phyloP scores from a whole-genome alignment of 164 flowering plant genomes.

The Vitis amurensis region DNA sequence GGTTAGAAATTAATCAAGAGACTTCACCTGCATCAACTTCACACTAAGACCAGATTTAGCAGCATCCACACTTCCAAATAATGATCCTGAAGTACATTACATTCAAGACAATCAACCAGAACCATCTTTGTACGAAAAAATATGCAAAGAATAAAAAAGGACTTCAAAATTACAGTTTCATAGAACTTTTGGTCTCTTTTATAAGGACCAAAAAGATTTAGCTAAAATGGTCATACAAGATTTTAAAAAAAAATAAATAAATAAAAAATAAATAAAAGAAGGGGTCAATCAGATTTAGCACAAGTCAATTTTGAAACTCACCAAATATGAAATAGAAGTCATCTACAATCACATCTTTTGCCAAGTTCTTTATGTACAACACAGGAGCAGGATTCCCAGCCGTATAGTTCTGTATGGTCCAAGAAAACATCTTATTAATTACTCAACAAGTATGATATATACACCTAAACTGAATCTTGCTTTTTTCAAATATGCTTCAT shows the following conservation, averaged over 20 bases:
- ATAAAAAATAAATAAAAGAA: not conserved
- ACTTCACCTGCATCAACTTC: constrained; percentile 91
- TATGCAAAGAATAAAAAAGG: not conserved
- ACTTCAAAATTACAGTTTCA: constrained; percentile 1
- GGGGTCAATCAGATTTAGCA: not conserved
- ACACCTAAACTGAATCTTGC: not conserved
- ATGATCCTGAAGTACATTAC: constrained; percentile 56
- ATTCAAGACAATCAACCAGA: constrained; percentile 6
- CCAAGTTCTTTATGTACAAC: constrained; percentile 88
- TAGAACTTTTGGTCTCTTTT: not conserved
- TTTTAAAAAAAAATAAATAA: too few relatives aligned
- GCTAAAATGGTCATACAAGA: too few relatives aligned
- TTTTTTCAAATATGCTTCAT: not conserved
- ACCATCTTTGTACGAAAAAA: not conserved
- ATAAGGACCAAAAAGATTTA: too few relatives aligned
- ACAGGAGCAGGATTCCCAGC: constrained; percentile 82
- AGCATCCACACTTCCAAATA: constrained; percentile 70
- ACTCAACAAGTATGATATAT: not conserved
- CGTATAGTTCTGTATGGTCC: constrained; percentile 68
- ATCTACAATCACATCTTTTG: constrained; percentile 80
- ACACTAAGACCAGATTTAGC: constrained; percentile 61
- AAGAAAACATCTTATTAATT: not conserved
- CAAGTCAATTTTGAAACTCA: constrained; percentile 26
- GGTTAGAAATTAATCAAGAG: constrained; percentile 1
- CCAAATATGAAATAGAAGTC: constrained; percentile 92